Base-by-base conservation (phyloP, 139 green algal species). In the Micractinium sp. region DNA sequence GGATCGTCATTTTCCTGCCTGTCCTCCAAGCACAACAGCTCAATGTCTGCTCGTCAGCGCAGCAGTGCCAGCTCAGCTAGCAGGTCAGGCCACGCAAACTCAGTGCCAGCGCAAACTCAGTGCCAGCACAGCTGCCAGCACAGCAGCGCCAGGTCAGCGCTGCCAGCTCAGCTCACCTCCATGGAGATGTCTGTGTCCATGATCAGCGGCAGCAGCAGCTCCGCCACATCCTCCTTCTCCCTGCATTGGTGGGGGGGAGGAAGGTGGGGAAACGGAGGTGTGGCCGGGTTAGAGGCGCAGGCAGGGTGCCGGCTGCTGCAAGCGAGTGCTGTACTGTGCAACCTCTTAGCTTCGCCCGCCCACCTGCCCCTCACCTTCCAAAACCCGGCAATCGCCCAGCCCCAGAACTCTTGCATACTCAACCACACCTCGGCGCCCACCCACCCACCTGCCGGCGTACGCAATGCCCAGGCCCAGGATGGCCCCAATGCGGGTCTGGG, bases 401-500 rank as follows among this genome's bases (percentile, higher is more conserved):
- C 25, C 27, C 67, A 75, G 27, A 33, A 67, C 78, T 25, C 74
- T 39, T 29, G 83, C 69, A 83, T 98, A 93, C 84, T 97, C 4
- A 16, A 5, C 96, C 86, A 96, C 94, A n/a, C n/a, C n/a, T n/a
- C n/a, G n/a, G n/a, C n/a, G n/a, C n/a, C n/a, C n/a, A n/a, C n/a
- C n/a, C n/a, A n/a, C 94, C 5, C 90, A 88, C 13, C 93, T 96
- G 60, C 98, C 98, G n/a, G 98, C 98, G 92, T 99, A 99, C 14
- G 98, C 98, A 18, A 99, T 94, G 63, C 98, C 98, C 36, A 99
- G 92, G 12, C 98, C 98, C 90, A 99, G 94, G 84, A 99, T 97
- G 41, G 98, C 97, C 9, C 97, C 89, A 63, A 95, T 94, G 27
- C 94, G 91, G 14, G 96, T 91, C 29, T 89, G 95, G 23, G 93